Percentiles rank a stretch among this genome's conserved stretches.
These are phyloP conservation scores for Backusella mclennaniae DNA, from an alignment of 192 early-diverging fungal species.

Conservation along the genomic window DNA sequence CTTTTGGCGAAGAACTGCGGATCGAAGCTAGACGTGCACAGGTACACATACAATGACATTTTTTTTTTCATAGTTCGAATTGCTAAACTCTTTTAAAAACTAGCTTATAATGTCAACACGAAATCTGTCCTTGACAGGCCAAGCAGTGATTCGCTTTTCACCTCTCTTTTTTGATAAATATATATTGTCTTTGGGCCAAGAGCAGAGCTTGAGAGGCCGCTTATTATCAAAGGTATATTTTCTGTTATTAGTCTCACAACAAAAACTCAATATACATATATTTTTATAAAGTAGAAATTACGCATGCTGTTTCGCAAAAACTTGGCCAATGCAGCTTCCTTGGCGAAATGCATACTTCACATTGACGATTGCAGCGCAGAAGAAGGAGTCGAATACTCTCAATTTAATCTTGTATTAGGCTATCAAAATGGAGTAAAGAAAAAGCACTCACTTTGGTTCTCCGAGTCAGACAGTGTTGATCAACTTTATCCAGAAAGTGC, in stretches of 20 bases:
- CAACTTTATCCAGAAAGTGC: not conserved
- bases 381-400: not conserved
- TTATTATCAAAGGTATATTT: not conserved
- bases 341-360: not conserved
- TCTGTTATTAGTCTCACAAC: not conserved
- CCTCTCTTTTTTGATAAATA: conserved; percentile 4
- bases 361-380: not conserved
- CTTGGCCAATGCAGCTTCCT: not conserved
- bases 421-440: not conserved
- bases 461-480: not conserved
- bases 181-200: not conserved
- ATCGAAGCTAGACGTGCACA: conserved; percentile 9
- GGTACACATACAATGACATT: not conserved
- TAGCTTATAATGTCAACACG: conserved; percentile 9
- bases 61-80: not conserved
- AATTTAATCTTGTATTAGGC: not conserved
- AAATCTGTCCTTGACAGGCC: conserved; percentile 8
- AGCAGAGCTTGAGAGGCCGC: not conserved
- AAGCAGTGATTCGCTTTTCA: conserved; percentile 10
- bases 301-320: conserved; percentile 5
- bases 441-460: not conserved
- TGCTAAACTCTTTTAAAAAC: not conserved
- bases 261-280: not conserved
- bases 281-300: not conserved
- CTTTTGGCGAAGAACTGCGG: conserved; percentile 8